Conservation (phyloP, 208 protist species). For the Crithidia mellificae region DNA sequence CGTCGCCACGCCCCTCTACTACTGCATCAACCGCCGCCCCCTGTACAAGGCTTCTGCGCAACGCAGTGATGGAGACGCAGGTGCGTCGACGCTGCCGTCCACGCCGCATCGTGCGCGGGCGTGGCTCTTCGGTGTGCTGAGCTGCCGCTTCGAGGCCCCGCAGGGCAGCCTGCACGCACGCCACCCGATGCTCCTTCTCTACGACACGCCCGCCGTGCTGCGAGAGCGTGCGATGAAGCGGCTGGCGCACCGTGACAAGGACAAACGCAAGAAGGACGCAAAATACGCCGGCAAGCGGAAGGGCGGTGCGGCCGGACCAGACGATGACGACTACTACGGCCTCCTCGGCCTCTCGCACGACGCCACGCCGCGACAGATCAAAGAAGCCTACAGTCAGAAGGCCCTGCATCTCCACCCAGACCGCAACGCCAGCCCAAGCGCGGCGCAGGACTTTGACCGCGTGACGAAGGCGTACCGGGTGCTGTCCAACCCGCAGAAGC, state of each 20-base stretch:
- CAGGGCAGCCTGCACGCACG: slow-evolving; percentile 18
- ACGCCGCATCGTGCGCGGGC: slow-evolving; percentile 37
- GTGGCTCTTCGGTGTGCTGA: slow-evolving; percentile 38
- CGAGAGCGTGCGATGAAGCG: slow-evolving; percentile 54
- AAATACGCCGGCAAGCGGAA: slow-evolving; percentile 39
- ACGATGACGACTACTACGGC: slow-evolving; percentile 72
- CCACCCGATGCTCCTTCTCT: slow-evolving; percentile 46
- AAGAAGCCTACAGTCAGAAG: slow-evolving; percentile 84
- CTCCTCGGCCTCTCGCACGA: slow-evolving; percentile 62
- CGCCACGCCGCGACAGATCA: slow-evolving; percentile 80
- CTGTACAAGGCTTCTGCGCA: not conserved
- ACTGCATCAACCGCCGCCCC: slow-evolving; percentile 39
- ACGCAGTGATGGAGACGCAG: slow-evolving; percentile 2
- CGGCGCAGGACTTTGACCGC: slow-evolving; percentile 84
- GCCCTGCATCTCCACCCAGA: slow-evolving; percentile 91
- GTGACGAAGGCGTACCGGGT: slow-evolving; percentile 98
- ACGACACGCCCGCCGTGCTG: slow-evolving; percentile 30
- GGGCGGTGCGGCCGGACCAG: slow-evolving; percentile 16
- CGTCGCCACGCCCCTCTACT: slow-evolving; percentile 46
- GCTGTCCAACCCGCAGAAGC: slow-evolving; percentile 94
- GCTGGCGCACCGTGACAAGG: slow-evolving; percentile 28
- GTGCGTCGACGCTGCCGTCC: no score
- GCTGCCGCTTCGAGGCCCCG: slow-evolving; percentile 50
- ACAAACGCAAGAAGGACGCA: slow-evolving; percentile 26
- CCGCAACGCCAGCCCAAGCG: slow-evolving; percentile 76